A percentile compares a stretch with the other conserved stretches of the same genome.
Conservation (phyloP, 2,329 filamentous ascomycete genomes). For the Neodidymelliopsis sp. region DNA sequence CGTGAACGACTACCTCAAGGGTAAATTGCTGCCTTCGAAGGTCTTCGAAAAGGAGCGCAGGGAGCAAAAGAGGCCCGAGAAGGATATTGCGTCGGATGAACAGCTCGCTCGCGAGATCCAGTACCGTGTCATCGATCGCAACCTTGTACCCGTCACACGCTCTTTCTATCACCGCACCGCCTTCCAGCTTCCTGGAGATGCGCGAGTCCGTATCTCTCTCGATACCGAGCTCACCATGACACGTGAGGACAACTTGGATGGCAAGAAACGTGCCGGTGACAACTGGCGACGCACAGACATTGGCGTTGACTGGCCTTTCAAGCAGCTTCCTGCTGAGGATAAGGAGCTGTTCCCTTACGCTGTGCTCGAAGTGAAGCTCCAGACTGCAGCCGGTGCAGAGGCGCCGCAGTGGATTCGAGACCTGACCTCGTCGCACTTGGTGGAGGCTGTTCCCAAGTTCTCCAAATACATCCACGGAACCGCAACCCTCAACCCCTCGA, state of each 20-base stretch:
- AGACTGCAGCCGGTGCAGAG: conserved; percentile 94
- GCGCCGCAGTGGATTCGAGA: conserved; percentile 97
- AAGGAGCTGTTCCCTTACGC: conserved; percentile 94
- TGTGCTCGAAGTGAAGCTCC: conserved; percentile 94
- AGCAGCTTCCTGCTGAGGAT: conserved; percentile 83
- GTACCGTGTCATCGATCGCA: conserved; percentile 87
- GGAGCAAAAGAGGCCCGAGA: conserved; percentile 91
- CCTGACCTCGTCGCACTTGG: conserved; percentile 88
- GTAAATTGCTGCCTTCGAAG: conserved; percentile 81
- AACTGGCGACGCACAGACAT: conserved; percentile 99
- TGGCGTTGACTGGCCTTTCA: conserved; percentile 93
- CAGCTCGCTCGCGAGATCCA: conserved; percentile 90
- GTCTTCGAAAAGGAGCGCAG: conserved; percentile 97
- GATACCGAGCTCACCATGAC: conserved; percentile 96
- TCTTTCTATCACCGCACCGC: conserved; percentile 99
- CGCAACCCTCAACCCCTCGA: conserved; percentile 82
- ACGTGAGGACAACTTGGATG: conserved; percentile 93
- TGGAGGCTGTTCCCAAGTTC: conserved; percentile 99
- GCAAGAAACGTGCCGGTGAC: conserved; percentile 74
- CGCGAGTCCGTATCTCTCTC: conserved; percentile 92
- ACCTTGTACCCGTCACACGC: conserved; percentile 86
- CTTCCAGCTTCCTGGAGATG: conserved; percentile 96
- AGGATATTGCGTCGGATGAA: conserved; percentile 91
- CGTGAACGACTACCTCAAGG: conserved; percentile 87
- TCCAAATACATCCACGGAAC: conserved; percentile 99